Conservation (phyloP, 257 asterid species). For the Forsythia suspensa region DNA sequence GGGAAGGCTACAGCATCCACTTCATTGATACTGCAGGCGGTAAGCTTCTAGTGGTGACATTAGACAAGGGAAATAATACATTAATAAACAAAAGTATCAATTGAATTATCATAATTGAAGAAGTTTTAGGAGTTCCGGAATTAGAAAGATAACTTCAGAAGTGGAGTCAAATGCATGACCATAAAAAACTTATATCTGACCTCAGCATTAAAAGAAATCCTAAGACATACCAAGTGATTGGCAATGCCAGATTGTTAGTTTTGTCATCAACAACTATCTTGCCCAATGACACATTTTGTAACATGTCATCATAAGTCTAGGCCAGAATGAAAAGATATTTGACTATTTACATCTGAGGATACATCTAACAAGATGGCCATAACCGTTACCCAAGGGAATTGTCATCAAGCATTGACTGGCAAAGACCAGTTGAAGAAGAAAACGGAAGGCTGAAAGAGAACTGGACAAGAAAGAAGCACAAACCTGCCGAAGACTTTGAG, state of each 20-base stretch:
- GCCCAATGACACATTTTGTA: not conserved
- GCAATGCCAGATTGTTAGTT: not conserved
- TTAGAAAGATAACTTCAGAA: not conserved
- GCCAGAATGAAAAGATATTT: not conserved
- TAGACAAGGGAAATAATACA: slow-evolving; percentile 6
- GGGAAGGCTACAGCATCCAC: not conserved
- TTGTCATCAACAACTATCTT: not conserved
- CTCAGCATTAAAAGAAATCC: not conserved
- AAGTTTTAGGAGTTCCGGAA: not conserved
- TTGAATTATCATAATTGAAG: not conserved
- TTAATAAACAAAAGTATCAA: not conserved
- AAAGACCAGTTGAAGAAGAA: not conserved
- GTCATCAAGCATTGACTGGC: not conserved
- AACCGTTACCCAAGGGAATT: not conserved
- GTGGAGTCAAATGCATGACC: not conserved
- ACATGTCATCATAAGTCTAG: not conserved
- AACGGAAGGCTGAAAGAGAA: slow-evolving; percentile 9
- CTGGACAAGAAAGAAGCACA: slow-evolving; percentile 14
- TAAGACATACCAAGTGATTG: not conserved
- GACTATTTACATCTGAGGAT: not conserved
- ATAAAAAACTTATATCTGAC: not conserved
- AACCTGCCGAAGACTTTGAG: slow-evolving; percentile 95
- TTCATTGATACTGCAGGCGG: slow-evolving; percentile 3
- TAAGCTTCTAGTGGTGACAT: not conserved
- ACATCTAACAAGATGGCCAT: too few relatives aligned